phyloP scores from a whole-genome alignment of 2,329 filamentous ascomycete genomes.

The Fusarium palustre region DNA sequence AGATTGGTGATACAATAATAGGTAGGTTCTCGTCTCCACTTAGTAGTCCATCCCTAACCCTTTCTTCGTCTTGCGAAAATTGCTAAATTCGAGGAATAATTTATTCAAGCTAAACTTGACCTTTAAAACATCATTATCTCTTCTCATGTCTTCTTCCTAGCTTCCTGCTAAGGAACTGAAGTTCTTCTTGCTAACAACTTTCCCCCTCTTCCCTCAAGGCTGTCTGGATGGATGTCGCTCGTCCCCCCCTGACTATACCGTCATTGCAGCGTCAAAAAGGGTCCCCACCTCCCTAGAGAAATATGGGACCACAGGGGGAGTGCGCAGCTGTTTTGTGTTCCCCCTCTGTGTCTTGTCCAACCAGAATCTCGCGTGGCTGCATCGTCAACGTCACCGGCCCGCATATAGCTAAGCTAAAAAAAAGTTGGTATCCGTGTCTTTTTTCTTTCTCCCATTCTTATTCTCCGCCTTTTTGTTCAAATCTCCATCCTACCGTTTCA shows the following conservation, averaged over 20 bases:
- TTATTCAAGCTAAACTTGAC: slow-evolving; percentile 13
- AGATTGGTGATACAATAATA: slow-evolving; percentile 5
- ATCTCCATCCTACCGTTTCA: background rate
- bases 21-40: background rate
- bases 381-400: slow-evolving; percentile 45
- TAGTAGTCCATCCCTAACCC: background rate
- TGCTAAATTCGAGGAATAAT: background rate
- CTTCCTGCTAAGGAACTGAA: background rate
- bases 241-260: slow-evolving; percentile 40
- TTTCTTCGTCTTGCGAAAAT: background rate
- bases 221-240: slow-evolving; percentile 5
- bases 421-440: background rate
- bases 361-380: slow-evolving; percentile 36
- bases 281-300: slow-evolving; percentile 42
- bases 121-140: slow-evolving; percentile 21
- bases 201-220: slow-evolving; percentile 4
- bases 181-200: background rate
- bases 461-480: slow-evolving; percentile 27
- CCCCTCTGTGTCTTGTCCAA: slow-evolving; percentile 29
- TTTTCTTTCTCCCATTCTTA: slow-evolving; percentile 10
- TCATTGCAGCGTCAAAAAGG: slow-evolving; percentile 48
- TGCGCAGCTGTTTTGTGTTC: slow-evolving; percentile 14
- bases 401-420: slow-evolving; percentile 8
- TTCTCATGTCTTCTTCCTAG: slow-evolving; percentile 1
- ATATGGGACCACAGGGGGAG: slow-evolving; percentile 19